Percentiles rank a stretch among this genome's conserved stretches.
phyloP scores from a whole-genome alignment of 1,139 yeast genomes.

The Taphrina sp. region DNA sequence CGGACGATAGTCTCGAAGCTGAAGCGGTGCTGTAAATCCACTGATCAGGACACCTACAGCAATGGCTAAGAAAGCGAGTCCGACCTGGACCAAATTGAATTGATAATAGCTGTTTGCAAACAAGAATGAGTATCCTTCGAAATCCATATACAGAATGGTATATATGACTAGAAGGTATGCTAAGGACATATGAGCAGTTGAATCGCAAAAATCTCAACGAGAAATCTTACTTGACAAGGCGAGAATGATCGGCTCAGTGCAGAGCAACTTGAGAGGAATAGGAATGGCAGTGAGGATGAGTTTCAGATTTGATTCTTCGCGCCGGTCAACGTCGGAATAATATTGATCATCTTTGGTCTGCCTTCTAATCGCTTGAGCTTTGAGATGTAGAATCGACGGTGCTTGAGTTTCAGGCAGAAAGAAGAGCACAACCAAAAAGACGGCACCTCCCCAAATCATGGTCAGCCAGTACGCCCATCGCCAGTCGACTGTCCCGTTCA shows the following conservation, averaged over 20 bases:
- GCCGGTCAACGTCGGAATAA: slow-evolving; percentile 19
- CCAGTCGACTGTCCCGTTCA: slow-evolving; percentile 42
- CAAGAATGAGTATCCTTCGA: slow-evolving; percentile 5
- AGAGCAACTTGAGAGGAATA: not conserved
- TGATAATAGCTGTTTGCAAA: slow-evolving; percentile 4
- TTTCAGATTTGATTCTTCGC: not conserved
- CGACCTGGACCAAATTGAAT: slow-evolving; percentile 7
- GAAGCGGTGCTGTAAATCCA: slow-evolving; percentile 35
- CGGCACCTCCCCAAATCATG: slow-evolving; percentile 47
- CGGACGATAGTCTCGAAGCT: not conserved
- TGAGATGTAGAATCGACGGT: slow-evolving; percentile 56
- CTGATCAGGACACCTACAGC: slow-evolving; percentile 65
- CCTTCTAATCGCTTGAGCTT: slow-evolving; percentile 57
- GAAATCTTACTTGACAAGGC: slow-evolving; percentile 28
- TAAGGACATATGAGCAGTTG: not conserved
- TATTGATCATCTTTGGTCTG: slow-evolving; percentile 30
- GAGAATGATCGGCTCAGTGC: slow-evolving; percentile 25
- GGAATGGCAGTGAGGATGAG: slow-evolving; percentile 1
- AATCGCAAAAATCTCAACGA: not conserved
- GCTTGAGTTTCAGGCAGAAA: slow-evolving; percentile 82
- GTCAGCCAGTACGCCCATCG: slow-evolving; percentile 55
- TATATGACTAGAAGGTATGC: slow-evolving; percentile 4
- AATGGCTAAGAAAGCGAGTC: slow-evolving; percentile 50
- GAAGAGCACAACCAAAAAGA: slow-evolving; percentile 60
- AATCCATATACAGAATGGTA: slow-evolving; percentile 8